A percentile compares a stretch with the other conserved stretches of the same genome.
These are phyloP conservation scores for Nemania sp. DNA, from an alignment of 2,329 filamentous ascomycete species.

Conservation along the genomic window DNA sequence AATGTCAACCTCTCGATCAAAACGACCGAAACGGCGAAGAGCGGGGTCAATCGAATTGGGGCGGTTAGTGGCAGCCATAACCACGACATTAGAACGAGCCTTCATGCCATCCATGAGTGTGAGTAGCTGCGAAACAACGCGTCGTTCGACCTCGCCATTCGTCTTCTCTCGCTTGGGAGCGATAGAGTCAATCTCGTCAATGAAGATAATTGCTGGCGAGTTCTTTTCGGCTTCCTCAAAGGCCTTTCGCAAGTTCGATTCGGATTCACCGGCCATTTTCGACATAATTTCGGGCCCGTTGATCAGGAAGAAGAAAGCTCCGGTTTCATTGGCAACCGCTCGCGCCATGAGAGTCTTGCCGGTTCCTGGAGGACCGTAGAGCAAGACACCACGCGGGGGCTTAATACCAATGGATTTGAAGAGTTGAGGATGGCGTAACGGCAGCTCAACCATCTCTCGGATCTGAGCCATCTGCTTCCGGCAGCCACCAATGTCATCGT, in stretches of 20 bases:
- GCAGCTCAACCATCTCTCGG: conserved; percentile 96
- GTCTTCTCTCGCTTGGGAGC: conserved; percentile 99
- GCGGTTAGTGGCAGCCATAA: conserved; percentile 98
- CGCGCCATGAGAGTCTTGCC: conserved; percentile 99
- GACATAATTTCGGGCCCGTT: conserved; percentile 99
- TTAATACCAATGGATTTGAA: conserved; percentile 99
- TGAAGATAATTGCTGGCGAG: conserved; percentile 98
- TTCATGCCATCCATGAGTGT: conserved; percentile 99
- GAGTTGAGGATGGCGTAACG: conserved; percentile 92
- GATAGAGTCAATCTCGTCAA: conserved; percentile 99
- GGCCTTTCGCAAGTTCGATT: conserved; percentile 97
- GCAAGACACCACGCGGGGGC: conserved; percentile 95
- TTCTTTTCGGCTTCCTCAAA: conserved; percentile 99
- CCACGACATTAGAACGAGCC: conserved; percentile 95
- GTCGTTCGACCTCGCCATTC: conserved; percentile 97
- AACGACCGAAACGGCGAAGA: conserved; percentile 95
- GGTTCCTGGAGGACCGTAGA: conserved; percentile 95
- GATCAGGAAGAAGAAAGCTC: conserved; percentile 99
- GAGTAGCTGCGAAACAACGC: conserved; percentile 92
- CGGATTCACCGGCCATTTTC: conserved; percentile 99
- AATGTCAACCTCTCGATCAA: conserved; percentile 98
- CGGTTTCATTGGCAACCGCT: conserved; percentile 97
- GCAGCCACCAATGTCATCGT: conserved; percentile 99
- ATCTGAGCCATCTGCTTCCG: conserved; percentile 99
- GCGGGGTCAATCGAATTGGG: conserved; percentile 99